phyloP scores from a whole-genome alignment of 306 rosid genomes.

The Castanea sativa region DNA sequence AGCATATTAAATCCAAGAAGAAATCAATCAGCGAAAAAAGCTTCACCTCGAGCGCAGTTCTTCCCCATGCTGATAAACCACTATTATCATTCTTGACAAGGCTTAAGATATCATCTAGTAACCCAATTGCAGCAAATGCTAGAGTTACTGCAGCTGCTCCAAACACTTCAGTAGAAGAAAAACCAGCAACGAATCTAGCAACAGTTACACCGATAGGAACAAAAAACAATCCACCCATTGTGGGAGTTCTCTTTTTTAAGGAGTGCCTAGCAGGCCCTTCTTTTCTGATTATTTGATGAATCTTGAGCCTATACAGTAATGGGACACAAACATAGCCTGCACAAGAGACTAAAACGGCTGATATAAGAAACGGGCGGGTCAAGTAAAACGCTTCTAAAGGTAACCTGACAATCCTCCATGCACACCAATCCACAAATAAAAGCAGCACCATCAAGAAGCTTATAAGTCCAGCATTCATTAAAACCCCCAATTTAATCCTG shows the following conservation, averaged over 20 bases:
- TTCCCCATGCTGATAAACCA: constrained; percentile 57
- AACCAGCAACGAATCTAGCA: constrained; percentile 50
- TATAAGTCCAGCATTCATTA: constrained; percentile 60
- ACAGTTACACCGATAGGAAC: constrained; percentile 77
- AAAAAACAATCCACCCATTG: constrained; percentile 91
- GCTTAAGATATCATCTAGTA: constrained; percentile 65
- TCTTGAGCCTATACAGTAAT: constrained; percentile 52
- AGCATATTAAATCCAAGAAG: constrained; percentile 16
- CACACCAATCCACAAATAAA: constrained; percentile 84
- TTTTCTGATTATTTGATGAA: constrained; percentile 54
- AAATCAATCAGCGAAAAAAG: neutral
- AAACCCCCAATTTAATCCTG: constrained; percentile 70
- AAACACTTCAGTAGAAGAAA: constrained; percentile 67
- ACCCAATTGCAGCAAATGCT: constrained; percentile 87
- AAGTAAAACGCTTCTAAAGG: constrained; percentile 77
- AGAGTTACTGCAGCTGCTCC: constrained; percentile 71
- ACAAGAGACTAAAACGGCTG: constrained; percentile 67
- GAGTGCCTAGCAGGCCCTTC: constrained; percentile 53
- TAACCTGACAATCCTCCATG: constrained; percentile 84
- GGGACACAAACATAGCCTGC: constrained; percentile 90
- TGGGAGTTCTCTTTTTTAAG: constrained; percentile 59
- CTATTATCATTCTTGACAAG: constrained; percentile 50
- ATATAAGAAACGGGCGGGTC: constrained; percentile 75
- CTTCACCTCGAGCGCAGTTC: constrained; percentile 65
- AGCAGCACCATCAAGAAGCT: constrained; percentile 54